Conservation (phyloP, 345 rosid species). For the Adansonia digitata region DNA sequence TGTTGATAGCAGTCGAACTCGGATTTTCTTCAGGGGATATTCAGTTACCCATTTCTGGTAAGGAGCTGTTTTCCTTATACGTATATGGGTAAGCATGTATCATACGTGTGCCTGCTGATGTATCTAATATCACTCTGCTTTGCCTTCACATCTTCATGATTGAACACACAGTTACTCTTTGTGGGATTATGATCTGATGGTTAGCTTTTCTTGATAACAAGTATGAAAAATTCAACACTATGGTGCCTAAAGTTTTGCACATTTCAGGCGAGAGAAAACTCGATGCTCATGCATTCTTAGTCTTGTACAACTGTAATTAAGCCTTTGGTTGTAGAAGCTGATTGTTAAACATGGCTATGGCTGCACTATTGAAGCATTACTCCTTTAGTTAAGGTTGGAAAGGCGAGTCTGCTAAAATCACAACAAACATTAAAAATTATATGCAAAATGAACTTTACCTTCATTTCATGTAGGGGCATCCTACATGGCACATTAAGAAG, state of each 20-base stretch:
- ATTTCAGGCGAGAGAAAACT: neutral
- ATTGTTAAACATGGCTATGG: neutral
- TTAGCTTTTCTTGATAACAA: neutral
- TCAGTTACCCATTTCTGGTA: constrained; percentile 88
- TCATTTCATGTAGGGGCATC: neutral
- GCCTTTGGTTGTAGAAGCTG: neutral
- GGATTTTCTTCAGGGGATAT: constrained; percentile 70
- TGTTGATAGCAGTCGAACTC: constrained; percentile 45
- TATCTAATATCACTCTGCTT: neutral
- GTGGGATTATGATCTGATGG: neutral
- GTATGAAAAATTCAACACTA: neutral
- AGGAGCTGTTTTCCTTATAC: neutral
- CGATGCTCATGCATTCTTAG: neutral
- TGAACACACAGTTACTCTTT: neutral
- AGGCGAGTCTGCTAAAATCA: neutral
- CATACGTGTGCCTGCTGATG: neutral
- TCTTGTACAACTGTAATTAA: neutral
- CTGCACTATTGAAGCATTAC: neutral
- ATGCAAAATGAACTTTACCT: no score
- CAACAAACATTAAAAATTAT: neutral
- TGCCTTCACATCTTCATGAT: neutral
- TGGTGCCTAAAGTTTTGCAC: neutral
- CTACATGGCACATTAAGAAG: neutral
- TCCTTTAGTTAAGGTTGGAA: neutral
- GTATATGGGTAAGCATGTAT: neutral